A percentile compares a stretch with the other conserved stretches of the same genome.
Conservation (phyloP, 177 flowering plant genomes). For the Vitis hybrid region DNA sequence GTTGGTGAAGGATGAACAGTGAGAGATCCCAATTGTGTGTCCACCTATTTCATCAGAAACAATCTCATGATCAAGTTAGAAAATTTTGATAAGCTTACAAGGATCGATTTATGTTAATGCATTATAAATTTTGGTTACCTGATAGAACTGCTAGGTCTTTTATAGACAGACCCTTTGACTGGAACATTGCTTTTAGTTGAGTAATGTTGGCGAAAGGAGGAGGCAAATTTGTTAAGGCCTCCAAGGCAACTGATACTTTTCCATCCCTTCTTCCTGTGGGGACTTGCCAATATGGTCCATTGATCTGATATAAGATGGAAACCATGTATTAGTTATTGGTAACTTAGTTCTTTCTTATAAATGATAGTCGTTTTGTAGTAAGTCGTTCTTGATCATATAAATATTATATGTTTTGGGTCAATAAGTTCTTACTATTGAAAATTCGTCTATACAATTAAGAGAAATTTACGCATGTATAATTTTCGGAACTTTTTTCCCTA, state of each 20-base stretch:
- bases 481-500: no score
- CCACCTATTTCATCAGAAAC: constrained; percentile 1
- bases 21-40: constrained; percentile 24
- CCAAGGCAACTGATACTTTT: constrained; percentile 23
- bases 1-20: constrained; percentile 19
- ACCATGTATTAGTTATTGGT: no score
- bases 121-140: constrained; percentile 21
- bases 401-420: no score
- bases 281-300: constrained; percentile 41
- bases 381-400: accelerated
- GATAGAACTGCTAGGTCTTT: constrained; percentile 45
- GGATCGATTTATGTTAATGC: background rate
- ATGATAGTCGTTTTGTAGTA: no score
- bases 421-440: no score
- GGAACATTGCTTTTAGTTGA: constrained; percentile 21
- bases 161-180: constrained; percentile 28
- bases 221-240: constrained; percentile 32
- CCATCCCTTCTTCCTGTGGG: constrained; percentile 52
- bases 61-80: background rate
- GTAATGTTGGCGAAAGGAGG: constrained; percentile 33
- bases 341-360: no score
- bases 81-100: background rate
- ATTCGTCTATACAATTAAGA: background rate
- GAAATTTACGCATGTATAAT: background rate
- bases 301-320: constrained; percentile 17